These are phyloP conservation scores for Umbelopsis sp. DNA, from an alignment of 192 early-diverging fungal species.

Conservation along the genomic window DNA sequence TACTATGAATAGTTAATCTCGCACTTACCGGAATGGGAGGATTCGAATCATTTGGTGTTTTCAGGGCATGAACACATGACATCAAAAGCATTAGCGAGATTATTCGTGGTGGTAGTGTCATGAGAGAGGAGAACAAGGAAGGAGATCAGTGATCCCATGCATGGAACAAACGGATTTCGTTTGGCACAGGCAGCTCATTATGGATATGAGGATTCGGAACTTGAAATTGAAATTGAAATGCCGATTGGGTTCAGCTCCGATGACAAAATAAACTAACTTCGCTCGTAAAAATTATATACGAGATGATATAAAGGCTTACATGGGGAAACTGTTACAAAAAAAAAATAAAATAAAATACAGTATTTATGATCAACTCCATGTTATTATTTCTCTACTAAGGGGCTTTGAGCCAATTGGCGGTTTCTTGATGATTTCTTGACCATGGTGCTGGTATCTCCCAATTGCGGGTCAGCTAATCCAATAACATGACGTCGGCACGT, in stretches of 20 bases:
- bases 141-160: neutral
- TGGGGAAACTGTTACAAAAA: too few species aligned
- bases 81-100: neutral
- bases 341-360: too few species aligned
- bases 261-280: too few species aligned
- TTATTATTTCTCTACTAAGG: too few species aligned
- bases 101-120: neutral
- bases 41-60: neutral
- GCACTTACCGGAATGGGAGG: neutral
- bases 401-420: too few species aligned
- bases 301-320: too few species aligned
- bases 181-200: neutral
- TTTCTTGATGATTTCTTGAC: neutral
- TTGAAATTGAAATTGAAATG: neutral
- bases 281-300: too few species aligned
- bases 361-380: too few species aligned
- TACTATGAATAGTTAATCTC: neutral
- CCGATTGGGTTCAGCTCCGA: too few species aligned
- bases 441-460: too few species aligned
- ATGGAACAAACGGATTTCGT: slow-evolving; percentile 14
- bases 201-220: neutral
- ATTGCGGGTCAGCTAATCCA: neutral
- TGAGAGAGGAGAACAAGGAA: neutral
- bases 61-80: neutral
- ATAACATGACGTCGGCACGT: slow-evolving; percentile 1